Base-by-base conservation (phyloP, 1,139 yeast species). In the Zygosaccharomyces sapae region DNA sequence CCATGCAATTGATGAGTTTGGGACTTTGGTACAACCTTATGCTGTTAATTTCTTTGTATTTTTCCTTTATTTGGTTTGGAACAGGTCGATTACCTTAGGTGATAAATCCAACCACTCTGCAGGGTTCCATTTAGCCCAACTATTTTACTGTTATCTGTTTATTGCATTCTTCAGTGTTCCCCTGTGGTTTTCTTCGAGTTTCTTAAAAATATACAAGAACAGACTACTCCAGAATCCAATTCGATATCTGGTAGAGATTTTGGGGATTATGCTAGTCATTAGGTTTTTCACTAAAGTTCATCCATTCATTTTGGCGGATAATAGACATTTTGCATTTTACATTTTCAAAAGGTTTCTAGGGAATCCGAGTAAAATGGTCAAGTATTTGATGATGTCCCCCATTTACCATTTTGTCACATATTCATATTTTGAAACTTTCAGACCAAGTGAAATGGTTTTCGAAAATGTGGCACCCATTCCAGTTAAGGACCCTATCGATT, bases 221-320 rank as follows among this genome's bases (percentile, higher is more conserved):
- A 59, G 71, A 42, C 59, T 61, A 45, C 54, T 45, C 29, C 38
- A 49, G 30, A 62, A 57, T 20, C 67, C 66, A 18, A 16, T 68
- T 1, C 54, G 59, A 38, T 52, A 66, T 3, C 13, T 62, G 3
- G 36, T 68, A 16, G 73, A 70, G 50, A 47, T 65, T 50, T 22
- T 63, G n/a, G 55, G 67, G 0, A 79, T 88, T 29, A 72, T 71
- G 51, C 55, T 69, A 22, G 61, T 80, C 1, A 75, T 88, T 31
- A 73, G 79, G 35, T 71, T 73, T 46, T 83, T 77, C 61, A 86
- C 96, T 0, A 72, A 83, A 7, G 82, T 82, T 3, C 98, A 94
- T 63, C 97, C 97, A 9, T 94, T 90, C 66, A 67, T 92, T 35
- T 72, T 90, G 41, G 95, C 98, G 0, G 99, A 94, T 65, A 94